A percentile compares a stretch with the other conserved stretches of the same genome.
Evolutionary conservation across 2,329 filamentous ascomycete species (phyloP).

Genomic region (Clonostachys chloroleuca): DNA sequence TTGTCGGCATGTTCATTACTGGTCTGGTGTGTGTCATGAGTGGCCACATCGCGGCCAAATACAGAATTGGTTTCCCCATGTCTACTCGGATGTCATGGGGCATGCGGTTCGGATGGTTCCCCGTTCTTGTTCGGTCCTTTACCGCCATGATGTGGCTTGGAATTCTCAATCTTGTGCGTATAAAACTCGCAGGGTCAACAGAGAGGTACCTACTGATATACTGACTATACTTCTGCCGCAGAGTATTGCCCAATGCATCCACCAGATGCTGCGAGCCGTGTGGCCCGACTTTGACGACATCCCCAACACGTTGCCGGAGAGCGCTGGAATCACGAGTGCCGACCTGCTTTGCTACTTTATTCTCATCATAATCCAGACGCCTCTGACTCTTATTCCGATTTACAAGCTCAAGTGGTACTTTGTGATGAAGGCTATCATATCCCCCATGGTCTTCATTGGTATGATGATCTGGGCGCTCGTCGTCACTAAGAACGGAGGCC

Average conservation of each 20-base stretch:
- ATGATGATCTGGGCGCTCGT: conserved; percentile 7
- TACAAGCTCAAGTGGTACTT: conserved; percentile 28
- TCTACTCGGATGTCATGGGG: conserved; percentile 24
- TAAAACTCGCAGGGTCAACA: conserved; percentile 57
- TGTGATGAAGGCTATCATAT: conserved; percentile 20
- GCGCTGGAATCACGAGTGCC: conserved; percentile 13
- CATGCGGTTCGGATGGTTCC: conserved; percentile 21
- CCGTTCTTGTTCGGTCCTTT: conserved; percentile 31
- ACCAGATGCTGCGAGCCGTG: conserved; percentile 25
- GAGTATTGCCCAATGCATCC: no score
- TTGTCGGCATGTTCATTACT: conserved; percentile 28
- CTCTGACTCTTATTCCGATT: conserved; percentile 29
- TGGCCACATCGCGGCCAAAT: conserved; percentile 23
- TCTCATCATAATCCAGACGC: conserved; percentile 40
- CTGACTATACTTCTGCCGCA: no score
- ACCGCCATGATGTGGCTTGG: conserved; percentile 56
- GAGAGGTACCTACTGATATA: conserved; percentile 27
- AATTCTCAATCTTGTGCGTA: conserved; percentile 29
- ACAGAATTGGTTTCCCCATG: conserved; percentile 24
- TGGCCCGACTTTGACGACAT: conserved; percentile 25
- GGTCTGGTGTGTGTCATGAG: conserved; percentile 48
- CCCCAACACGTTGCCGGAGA: conserved; percentile 11
- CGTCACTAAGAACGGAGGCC: conserved; percentile 15
- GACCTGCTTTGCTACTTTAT: conserved; percentile 37
- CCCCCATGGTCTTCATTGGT: no score